Evolutionary conservation across 495 filamentous ascomycete species (phyloP).

Genomic region (Xylaria telfairii): DNA sequence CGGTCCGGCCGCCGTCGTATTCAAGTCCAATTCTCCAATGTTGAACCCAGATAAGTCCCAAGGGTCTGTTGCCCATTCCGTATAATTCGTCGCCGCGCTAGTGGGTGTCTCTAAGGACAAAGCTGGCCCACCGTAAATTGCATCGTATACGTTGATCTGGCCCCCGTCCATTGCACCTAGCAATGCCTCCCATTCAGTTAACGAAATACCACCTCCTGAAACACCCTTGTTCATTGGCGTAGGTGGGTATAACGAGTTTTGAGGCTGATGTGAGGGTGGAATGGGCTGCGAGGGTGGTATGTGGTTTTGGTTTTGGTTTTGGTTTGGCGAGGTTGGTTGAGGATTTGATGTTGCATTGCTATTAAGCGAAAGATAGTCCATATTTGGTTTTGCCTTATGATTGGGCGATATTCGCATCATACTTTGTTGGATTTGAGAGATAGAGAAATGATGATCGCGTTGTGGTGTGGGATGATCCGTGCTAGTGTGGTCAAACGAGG

Average conservation of each 20-base stretch:
- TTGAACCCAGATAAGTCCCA: constrained; percentile 59
- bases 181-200: constrained; percentile 80
- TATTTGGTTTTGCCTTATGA: constrained; percentile 39
- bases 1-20: constrained; percentile 48
- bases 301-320: constrained; percentile 43
- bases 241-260: constrained; percentile 33
- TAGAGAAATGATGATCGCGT: constrained; percentile 53
- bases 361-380: constrained; percentile 50
- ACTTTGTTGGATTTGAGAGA: constrained; percentile 44
- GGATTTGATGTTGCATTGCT: constrained; percentile 36
- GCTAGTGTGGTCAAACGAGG: constrained; percentile 46
- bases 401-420: constrained; percentile 47
- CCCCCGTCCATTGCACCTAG: constrained; percentile 79
- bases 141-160: constrained; percentile 79
- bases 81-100: constrained; percentile 37
- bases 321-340: constrained; percentile 45
- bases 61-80: constrained; percentile 60
- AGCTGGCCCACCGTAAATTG: constrained; percentile 77
- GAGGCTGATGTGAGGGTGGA: constrained; percentile 32
- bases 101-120: constrained; percentile 48
- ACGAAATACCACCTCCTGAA: constrained; percentile 52
- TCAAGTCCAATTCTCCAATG: constrained; percentile 51
- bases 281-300: constrained; percentile 38
- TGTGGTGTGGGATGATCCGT: constrained; percentile 41
- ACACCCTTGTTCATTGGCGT: constrained; percentile 42